A percentile compares a stretch with the other conserved stretches of the same genome.
Conservation (phyloP, 306 rosid genomes). For the cucumber (Cucumis sativus) region Cucumber_9930_V3 NC_026658.2:5931001-5931500, state of each 20-base stretch:
- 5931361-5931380: constrained; percentile 60
- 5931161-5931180: constrained; percentile 72
- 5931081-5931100: neutral
- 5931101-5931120: neutral
- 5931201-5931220: constrained; percentile 52
- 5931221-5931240: constrained; percentile 47
- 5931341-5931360: constrained; percentile 31
- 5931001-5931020: neutral
- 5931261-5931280: constrained; percentile 25
- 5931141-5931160: constrained; percentile 46
- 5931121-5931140: constrained; percentile 47
- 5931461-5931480: neutral
- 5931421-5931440: constrained; percentile 30
- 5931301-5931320: constrained; percentile 8
- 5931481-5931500: neutral
- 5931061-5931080: neutral
- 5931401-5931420: constrained; percentile 33
- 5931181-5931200: constrained; percentile 41
- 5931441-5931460: too few species aligned
- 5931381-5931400: constrained; percentile 66
- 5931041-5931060: neutral
- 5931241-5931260: constrained; percentile 38
- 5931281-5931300: constrained; percentile 10
- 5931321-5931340: constrained; percentile 38
- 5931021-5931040: neutral